These are phyloP conservation scores for Cytospora piceae DNA, from an alignment of 2,329 filamentous ascomycete genomes.

Conservation along the genomic window DNA sequence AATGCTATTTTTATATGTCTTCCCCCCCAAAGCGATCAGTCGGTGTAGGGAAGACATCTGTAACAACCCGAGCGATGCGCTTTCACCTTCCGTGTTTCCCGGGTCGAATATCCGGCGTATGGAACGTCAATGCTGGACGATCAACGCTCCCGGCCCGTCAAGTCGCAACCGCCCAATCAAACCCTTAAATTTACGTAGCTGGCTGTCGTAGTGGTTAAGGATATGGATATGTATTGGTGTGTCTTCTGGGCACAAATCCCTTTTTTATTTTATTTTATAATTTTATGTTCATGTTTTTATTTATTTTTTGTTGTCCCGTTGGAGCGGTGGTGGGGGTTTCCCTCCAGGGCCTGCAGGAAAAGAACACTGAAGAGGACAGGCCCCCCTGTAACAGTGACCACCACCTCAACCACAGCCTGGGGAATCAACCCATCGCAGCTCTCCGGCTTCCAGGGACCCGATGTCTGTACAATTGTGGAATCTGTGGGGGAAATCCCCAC, in stretches of 20 bases:
- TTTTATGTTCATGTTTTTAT: no score
- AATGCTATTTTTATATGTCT: conserved; percentile 2
- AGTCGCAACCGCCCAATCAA: not conserved
- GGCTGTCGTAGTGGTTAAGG: not conserved
- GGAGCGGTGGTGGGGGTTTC: no score
- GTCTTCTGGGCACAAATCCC: conserved; percentile 10
- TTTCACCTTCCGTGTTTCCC: conserved; percentile 12
- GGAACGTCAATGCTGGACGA: not conserved
- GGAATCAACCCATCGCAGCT: conserved; percentile 3
- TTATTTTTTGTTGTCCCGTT: no score
- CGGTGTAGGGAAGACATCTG: conserved; percentile 27
- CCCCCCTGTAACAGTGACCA: no score
- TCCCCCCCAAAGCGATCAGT: conserved; percentile 10
- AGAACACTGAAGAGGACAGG: no score
- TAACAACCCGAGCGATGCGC: conserved; percentile 12
- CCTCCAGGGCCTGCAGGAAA: no score
- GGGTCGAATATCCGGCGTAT: not conserved
- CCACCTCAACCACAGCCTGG: conserved; percentile 10
- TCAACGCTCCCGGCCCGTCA: not conserved
- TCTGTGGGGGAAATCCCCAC: not conserved
- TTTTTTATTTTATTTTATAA: no score
- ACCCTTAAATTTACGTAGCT: not conserved
- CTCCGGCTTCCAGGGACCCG: not conserved
- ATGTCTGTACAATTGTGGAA: not conserved
- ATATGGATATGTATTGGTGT: not conserved